Evolutionary conservation across 352 stramenopile genomes (phyloP).

Genomic region (Pythium coloratum): DNA sequence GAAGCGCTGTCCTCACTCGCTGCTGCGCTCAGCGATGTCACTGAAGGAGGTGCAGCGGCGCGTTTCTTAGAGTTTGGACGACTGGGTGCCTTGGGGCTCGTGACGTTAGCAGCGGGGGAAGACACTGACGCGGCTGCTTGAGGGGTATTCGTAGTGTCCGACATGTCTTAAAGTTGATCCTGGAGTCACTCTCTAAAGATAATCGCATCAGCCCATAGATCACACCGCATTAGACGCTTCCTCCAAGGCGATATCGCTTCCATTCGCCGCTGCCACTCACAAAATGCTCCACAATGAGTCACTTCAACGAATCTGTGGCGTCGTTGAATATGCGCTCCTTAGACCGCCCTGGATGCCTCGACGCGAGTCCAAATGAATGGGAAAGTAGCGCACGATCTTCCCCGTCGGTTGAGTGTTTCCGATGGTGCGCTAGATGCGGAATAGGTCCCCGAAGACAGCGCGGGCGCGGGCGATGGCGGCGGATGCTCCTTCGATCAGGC

Average conservation of each 20-base stretch:
- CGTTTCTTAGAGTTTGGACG: constrained; percentile 50
- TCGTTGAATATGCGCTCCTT: neutral
- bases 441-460: neutral
- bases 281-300: constrained; percentile 2
- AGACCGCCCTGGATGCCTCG: neutral
- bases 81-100: constrained; percentile 42
- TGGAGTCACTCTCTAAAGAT: neutral
- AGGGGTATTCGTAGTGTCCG: constrained; percentile 18
- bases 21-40: constrained; percentile 2
- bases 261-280: constrained; percentile 3
- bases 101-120: constrained; percentile 37
- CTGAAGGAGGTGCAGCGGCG: neutral
- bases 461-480: neutral
- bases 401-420: neutral
- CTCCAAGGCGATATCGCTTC: neutral
- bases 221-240: neutral
- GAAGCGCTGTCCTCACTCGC: constrained; percentile 25
- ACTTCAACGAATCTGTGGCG: constrained; percentile 12
- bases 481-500: constrained; percentile 1
- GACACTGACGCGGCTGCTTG: constrained; percentile 1
- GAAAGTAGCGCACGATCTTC: neutral
- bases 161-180: constrained; percentile 1
- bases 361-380: neutral
- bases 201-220: neutral
- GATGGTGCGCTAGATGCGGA: neutral